Evolutionary conservation across 805 yeast species (phyloP), one percentile per base, ranked within the genome.

Genomic region (Metschnikowia koreensis): DNA sequence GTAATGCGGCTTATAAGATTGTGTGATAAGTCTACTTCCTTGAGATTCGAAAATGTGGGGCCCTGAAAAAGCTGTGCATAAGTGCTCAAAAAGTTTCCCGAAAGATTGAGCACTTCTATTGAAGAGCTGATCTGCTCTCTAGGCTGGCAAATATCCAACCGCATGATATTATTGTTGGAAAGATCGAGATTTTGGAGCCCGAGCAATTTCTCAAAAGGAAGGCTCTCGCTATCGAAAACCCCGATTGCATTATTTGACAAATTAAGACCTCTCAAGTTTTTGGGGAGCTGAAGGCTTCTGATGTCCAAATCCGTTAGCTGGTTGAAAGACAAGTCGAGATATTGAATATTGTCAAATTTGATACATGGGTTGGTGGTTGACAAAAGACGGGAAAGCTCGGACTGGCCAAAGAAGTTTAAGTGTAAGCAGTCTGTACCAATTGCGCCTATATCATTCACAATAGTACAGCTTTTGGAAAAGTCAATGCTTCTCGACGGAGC

Each of bases 291-390:
- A 6, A 67, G 42, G 12, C 38, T 13, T 5, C 58, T 33, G 16
- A 68, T 42, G 16, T 42, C 47, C 17, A 29, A 40, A 44, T 67
- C 68, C n/a, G 54, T 49, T 12, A 69, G 51, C 11, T 58, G 56
- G 41, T 67, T 69, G 53, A 50, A 69, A 3, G 72, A 67, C 38
- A 69, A 54, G 53, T 69, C 66, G 15, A 69, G 52, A 34, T 51
- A 22, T 17, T 31, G 17, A 13, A 52, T 31, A 29, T 17, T 39
- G 13, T 48, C 44, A 41, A 48, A 33, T 1, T 11, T 36, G 27
- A 48, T 48, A 12, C 52, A 31, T 16, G 42, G 41, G 9, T n/a
- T 28, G n/a, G 16, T 9, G 13, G 26, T 3, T 6, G 17, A 28
- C 44, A 48, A 44, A 12, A 43, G 52, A 16, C 52, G 52, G 13